Evolutionary conservation across 2,329 filamentous ascomycete genomes (phyloP).

Genomic region (Aspergillus sp.): DNA sequence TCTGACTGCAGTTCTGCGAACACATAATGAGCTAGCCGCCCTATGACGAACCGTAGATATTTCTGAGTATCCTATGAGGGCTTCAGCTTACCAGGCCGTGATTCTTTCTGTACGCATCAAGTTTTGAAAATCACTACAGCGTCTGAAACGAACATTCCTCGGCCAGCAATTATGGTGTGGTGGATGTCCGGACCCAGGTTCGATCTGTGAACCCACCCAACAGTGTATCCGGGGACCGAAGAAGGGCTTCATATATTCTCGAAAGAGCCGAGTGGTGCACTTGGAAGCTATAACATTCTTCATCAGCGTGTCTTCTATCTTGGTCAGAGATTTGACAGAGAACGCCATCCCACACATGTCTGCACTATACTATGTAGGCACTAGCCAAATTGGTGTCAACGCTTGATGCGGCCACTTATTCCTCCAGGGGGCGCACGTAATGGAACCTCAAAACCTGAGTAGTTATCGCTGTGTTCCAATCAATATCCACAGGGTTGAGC

Average conservation of each 20-base stretch:
- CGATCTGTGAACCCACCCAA: slow-evolving; percentile 19
- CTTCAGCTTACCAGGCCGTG: too few species aligned
- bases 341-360: slow-evolving; percentile 8
- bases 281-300: slow-evolving; percentile 17
- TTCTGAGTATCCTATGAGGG: too few species aligned
- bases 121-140: too few species aligned
- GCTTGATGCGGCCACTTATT: slow-evolving; percentile 3
- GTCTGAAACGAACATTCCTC: too few species aligned
- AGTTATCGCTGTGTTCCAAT: slow-evolving; percentile 19
- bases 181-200: slow-evolving; percentile 16
- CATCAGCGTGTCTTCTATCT: slow-evolving; percentile 22
- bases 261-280: slow-evolving; percentile 14
- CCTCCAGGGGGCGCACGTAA: slow-evolving; percentile 8
- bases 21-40: too few species aligned
- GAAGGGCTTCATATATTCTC: slow-evolving; percentile 23
- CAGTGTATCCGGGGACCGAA: slow-evolving; percentile 22
- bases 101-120: too few species aligned
- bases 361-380: slow-evolving; percentile 28
- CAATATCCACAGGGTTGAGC: slow-evolving; percentile 33
- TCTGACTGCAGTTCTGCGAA: too few species aligned
- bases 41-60: too few species aligned
- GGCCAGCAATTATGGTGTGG: too few species aligned
- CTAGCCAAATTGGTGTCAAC: slow-evolving; percentile 41
- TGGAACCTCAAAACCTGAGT: slow-evolving; percentile 23
- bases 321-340: slow-evolving; percentile 17